A percentile compares a stretch with the other conserved stretches of the same genome.
These are phyloP conservation scores for Paecilomyces variotii DNA, from an alignment of 2,329 filamentous ascomycete species.

Conservation along the genomic window DNA sequence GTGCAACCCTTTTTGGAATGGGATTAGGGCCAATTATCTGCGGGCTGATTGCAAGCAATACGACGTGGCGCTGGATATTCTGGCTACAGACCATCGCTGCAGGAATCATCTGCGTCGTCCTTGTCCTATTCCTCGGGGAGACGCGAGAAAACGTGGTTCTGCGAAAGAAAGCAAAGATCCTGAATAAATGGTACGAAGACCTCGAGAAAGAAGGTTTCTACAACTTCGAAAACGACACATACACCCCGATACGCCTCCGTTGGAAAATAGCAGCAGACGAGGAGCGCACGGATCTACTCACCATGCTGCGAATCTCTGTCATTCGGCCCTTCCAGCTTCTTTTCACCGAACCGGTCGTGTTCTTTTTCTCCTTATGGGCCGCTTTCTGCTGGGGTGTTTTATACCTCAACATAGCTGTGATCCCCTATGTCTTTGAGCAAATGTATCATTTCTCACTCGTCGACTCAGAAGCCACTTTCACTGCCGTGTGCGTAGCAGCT, in stretches of 20 bases:
- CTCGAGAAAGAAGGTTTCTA: slow-evolving; percentile 22
- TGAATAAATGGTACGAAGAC: slow-evolving; percentile 68
- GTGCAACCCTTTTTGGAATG: slow-evolving; percentile 62
- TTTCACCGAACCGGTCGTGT: slow-evolving; percentile 46
- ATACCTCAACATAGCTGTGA: slow-evolving; percentile 73
- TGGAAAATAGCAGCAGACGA: neutral
- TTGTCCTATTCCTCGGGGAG: slow-evolving; percentile 63
- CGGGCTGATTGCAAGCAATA: slow-evolving; percentile 56
- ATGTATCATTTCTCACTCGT: slow-evolving; percentile 61
- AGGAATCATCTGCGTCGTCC: slow-evolving; percentile 49
- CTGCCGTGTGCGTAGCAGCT: slow-evolving; percentile 14
- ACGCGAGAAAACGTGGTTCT: slow-evolving; percentile 67
- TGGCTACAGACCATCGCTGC: slow-evolving; percentile 68
- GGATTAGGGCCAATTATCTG: slow-evolving; percentile 63
- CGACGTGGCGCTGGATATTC: slow-evolving; percentile 71
- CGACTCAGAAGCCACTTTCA: slow-evolving; percentile 64
- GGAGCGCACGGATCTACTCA: neutral
- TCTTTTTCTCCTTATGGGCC: slow-evolving; percentile 78
- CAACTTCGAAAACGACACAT: neutral
- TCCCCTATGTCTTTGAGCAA: slow-evolving; percentile 66
- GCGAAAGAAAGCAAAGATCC: slow-evolving; percentile 50
- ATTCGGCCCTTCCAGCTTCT: neutral
- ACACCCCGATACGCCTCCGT: neutral
- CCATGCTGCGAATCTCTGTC: neutral
- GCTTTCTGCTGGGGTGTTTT: slow-evolving; percentile 84